These are phyloP conservation scores for Calonectria naviculata DNA, from an alignment of 2,329 filamentous ascomycete genomes.

Conservation along the genomic window DNA sequence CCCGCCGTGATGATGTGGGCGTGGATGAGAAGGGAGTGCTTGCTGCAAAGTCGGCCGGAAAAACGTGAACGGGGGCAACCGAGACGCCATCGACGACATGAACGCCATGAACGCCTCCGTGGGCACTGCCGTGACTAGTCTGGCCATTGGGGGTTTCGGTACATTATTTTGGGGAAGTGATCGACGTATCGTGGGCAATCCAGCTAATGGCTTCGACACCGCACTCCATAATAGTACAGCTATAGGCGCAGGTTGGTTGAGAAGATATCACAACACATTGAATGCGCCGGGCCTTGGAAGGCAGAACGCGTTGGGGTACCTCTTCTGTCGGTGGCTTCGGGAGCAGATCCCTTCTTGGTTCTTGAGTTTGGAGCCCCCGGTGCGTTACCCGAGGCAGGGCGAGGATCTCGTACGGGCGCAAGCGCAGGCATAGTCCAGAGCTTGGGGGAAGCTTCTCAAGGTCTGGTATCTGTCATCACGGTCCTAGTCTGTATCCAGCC, in stretches of 20 bases:
- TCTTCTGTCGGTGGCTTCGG: constrained; percentile 34
- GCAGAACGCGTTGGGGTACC: background rate
- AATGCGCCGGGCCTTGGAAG: constrained; percentile 20
- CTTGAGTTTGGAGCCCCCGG: constrained; percentile 27
- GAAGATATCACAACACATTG: background rate
- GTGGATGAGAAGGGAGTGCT: constrained; percentile 15
- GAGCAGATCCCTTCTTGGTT: constrained; percentile 15
- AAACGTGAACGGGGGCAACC: constrained; percentile 30
- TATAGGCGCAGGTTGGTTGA: constrained; percentile 2
- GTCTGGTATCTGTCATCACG: background rate
- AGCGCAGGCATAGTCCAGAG: background rate
- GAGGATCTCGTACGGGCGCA: background rate
- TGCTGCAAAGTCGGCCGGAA: constrained; percentile 18
- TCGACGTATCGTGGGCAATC: constrained; percentile 23
- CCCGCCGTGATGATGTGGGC: background rate
- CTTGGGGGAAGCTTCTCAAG: background rate
- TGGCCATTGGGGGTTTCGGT: constrained; percentile 21
- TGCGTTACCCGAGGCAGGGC: constrained; percentile 15
- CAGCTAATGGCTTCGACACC: constrained; percentile 29
- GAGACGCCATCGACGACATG: constrained; percentile 26
- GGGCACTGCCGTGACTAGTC: constrained; percentile 25
- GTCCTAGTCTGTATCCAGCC: background rate
- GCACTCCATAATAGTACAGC: constrained; percentile 34
- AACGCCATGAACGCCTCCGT: constrained; percentile 16
- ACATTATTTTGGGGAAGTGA: constrained; percentile 34